Evolutionary conservation across 129 eudicot genomes (phyloP), one percentile per base, ranked within the genome.

Genomic region (Arctium minus): DNA sequence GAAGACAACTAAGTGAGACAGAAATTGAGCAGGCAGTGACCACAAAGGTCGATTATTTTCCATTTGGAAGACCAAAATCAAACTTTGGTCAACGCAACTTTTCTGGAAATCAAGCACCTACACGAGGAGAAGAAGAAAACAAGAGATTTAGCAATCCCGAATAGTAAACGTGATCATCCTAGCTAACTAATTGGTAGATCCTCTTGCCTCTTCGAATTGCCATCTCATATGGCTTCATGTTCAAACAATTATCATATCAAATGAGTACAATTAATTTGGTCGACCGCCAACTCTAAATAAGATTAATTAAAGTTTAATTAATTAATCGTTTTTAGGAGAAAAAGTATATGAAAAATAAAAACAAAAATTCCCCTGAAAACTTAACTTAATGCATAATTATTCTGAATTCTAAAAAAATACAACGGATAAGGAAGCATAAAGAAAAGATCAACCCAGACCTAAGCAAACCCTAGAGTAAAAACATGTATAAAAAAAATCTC

Each of bases 381-480:
- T 5, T 15, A 27, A 10, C 8, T 36, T 18, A 40, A 40, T 11
- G 32, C 33, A 39, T 73, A 73, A 73, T 74, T 35, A 22, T 74
- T 40, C 18, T 22, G 6, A 81, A 81, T 74, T 64, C 74, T 15
- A 7, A n/a, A 46, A 12, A 79, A 33, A 53, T 6, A 10, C 22
- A 65, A 64, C 44, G 10, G 15, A 56, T 2, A 4, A 32, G 29
- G 8, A 36, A 36, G 33, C 2, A 1, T 5, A 73, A 1, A 3
- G 33, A 11, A 48, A 2, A 15, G 35, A 42, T 6, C 6, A 70
- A 80, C n/a, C n/a, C 42, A 79, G 2, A 73, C 42, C 50, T 81
- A 70, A 53, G 1, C 30, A 82, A 82, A 82, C 81, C 81, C 81
- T 82, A 75, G 81, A 82, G 35, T 75, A 11, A 37, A 56, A 36